These are phyloP conservation scores for Salix dunnii DNA, from an alignment of 345 rosid genomes.

Conservation along the genomic window DNA sequence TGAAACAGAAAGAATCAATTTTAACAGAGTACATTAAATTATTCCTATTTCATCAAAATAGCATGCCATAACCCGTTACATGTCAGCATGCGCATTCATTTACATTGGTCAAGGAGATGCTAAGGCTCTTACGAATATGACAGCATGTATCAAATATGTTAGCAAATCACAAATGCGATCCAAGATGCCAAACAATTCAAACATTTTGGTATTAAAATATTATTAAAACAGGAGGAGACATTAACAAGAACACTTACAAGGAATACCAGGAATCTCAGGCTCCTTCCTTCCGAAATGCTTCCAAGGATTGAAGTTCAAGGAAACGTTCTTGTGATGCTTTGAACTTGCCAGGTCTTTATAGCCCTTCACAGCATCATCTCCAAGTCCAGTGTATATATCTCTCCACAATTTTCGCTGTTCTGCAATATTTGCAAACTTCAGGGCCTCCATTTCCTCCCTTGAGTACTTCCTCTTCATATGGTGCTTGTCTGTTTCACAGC, in stretches of 20 bases:
- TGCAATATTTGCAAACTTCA: slow-evolving; percentile 57
- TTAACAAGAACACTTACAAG: slow-evolving; percentile 30
- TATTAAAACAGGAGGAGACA: neutral
- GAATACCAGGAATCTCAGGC: slow-evolving; percentile 46
- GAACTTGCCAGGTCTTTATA: slow-evolving; percentile 45
- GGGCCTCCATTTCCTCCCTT: slow-evolving; percentile 58
- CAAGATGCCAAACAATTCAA: neutral
- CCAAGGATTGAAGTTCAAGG: slow-evolving; percentile 25
- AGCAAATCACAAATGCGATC: neutral
- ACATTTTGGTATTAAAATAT: neutral
- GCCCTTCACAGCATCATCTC: slow-evolving; percentile 43
- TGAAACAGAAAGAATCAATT: slow-evolving; percentile 1
- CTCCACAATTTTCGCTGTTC: slow-evolving; percentile 67
- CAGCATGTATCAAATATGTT: neutral
- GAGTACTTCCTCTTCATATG: slow-evolving; percentile 39
- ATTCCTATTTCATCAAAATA: neutral
- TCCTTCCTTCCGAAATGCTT: slow-evolving; percentile 17
- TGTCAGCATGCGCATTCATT: neutral
- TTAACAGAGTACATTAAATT: neutral
- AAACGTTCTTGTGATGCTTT: slow-evolving; percentile 40
- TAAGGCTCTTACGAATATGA: neutral
- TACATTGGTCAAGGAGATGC: neutral
- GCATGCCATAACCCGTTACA: neutral
- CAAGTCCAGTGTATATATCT: slow-evolving; percentile 48
- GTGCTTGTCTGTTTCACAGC: slow-evolving; percentile 12